Conservation (phyloP, 306 rosid genomes). For the Spatholobus suberectus region DNA sequence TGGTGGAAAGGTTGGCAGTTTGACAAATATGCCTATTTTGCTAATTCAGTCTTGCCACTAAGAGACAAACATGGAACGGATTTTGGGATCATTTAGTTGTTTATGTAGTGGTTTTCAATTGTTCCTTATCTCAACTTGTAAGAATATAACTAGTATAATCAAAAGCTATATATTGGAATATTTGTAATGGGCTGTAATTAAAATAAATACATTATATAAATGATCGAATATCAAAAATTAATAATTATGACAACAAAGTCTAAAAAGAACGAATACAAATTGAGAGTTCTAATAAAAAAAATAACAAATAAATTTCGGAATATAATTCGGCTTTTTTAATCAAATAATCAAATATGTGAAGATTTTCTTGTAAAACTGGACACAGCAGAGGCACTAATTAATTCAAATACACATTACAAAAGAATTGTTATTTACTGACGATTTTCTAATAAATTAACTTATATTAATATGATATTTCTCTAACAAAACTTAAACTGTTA, state of each 20-base stretch:
- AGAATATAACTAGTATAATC: conserved; percentile 22
- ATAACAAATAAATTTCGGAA: neutral
- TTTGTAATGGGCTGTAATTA: neutral
- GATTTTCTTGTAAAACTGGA: neutral
- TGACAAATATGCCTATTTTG: conserved; percentile 32
- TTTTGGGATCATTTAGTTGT: conserved; percentile 29
- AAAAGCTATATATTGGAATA: conserved; percentile 17
- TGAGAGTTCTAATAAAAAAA: neutral
- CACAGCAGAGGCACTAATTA: neutral
- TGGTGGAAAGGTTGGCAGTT: neutral
- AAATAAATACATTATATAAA: neutral
- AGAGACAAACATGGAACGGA: conserved; percentile 52
- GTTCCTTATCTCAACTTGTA: conserved; percentile 26
- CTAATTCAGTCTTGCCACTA: conserved; percentile 36
- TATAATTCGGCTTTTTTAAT: neutral
- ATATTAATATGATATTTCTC: neutral
- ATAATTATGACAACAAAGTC: neutral
- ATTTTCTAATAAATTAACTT: neutral
- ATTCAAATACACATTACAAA: neutral
- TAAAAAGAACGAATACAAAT: neutral
- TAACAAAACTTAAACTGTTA: neutral
- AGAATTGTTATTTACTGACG: neutral
- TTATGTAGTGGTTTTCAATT: conserved; percentile 11
- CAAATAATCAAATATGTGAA: neutral
- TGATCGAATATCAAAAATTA: neutral